Percentiles rank a stretch among this genome's conserved stretches.
Conservation (phyloP, 495 filamentous ascomycete species). For the Xylaria intraflava region DNA sequence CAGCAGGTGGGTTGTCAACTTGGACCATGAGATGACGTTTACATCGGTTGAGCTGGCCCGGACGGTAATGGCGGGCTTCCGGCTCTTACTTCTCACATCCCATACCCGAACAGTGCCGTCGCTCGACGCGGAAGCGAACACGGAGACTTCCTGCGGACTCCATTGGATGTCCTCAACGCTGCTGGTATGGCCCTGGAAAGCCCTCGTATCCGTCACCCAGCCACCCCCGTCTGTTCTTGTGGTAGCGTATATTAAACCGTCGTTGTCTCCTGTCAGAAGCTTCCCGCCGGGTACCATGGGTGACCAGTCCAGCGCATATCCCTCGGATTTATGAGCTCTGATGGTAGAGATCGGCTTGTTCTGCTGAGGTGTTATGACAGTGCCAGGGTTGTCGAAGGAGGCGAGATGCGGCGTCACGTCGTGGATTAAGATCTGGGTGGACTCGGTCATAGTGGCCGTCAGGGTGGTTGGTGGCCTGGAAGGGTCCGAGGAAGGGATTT, state of each 20-base stretch:
- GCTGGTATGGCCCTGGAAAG: slow-evolving; percentile 74
- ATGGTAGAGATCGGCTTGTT: slow-evolving; percentile 82
- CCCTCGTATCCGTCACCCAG: slow-evolving; percentile 73
- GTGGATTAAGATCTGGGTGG: slow-evolving; percentile 81
- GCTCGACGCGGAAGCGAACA: slow-evolving; percentile 86
- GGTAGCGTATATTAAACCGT: slow-evolving; percentile 81
- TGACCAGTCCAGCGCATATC: slow-evolving; percentile 94
- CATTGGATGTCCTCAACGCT: slow-evolving; percentile 95
- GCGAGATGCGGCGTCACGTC: slow-evolving; percentile 80
- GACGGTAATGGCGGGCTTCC: slow-evolving; percentile 77
- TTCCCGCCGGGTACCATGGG: slow-evolving; percentile 65
- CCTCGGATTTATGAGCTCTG: slow-evolving; percentile 84
- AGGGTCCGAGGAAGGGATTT: slow-evolving; percentile 61
- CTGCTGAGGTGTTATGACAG: slow-evolving; percentile 66
- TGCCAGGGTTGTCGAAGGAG: slow-evolving; percentile 84
- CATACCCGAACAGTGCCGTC: slow-evolving; percentile 94
- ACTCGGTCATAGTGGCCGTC: slow-evolving; percentile 87
- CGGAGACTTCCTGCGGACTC: slow-evolving; percentile 84
- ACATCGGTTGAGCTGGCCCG: slow-evolving; percentile 78
- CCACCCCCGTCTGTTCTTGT: slow-evolving; percentile 78
- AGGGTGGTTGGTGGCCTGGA: slow-evolving; percentile 68
- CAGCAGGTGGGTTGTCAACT: slow-evolving; percentile 76
- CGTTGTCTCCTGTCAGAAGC: slow-evolving; percentile 84
- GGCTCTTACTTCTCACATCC: slow-evolving; percentile 85
- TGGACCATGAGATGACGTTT: slow-evolving; percentile 93